A percentile compares a stretch with the other conserved stretches of the same genome.
Evolutionary conservation across 495 filamentous ascomycete genomes (phyloP).

Genomic region (Astrothelium macrocarpum): DNA sequence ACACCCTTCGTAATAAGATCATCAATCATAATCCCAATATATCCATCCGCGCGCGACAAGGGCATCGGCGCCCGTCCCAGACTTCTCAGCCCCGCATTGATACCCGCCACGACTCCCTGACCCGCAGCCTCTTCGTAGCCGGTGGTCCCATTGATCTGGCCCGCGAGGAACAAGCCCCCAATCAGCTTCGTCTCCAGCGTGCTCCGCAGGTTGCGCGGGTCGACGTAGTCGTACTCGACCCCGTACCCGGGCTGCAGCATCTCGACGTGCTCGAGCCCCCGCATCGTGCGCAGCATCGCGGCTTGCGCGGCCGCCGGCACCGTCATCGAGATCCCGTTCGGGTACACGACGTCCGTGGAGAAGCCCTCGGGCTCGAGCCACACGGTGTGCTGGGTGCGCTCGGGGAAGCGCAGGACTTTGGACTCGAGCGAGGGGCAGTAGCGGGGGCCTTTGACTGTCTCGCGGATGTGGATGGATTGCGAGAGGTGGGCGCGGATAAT

Average conservation of each 20-base stretch:
- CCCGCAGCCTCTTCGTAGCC: slow-evolving; percentile 96
- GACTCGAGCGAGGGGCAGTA: slow-evolving; percentile 95
- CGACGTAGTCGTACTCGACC: slow-evolving; percentile 97
- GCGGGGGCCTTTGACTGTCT: slow-evolving; percentile 85
- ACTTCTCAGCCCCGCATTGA: slow-evolving; percentile 78
- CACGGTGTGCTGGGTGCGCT: slow-evolving; percentile 71
- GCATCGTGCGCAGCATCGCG: slow-evolving; percentile 71
- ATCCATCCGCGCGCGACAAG: slow-evolving; percentile 76
- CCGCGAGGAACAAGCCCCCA: slow-evolving; percentile 79
- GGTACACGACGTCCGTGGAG: slow-evolving; percentile 83
- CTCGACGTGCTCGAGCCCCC: slow-evolving; percentile 73
- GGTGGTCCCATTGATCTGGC: slow-evolving; percentile 96
- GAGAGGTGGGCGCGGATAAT: slow-evolving; percentile 78
- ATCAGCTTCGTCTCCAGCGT: slow-evolving; percentile 93
- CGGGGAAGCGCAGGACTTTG: slow-evolving; percentile 79
- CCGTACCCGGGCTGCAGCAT: slow-evolving; percentile 98
- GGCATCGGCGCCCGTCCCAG: slow-evolving; percentile 52
- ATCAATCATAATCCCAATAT: slow-evolving; percentile 98
- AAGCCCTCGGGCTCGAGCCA: slow-evolving; percentile 98
- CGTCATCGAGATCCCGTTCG: slow-evolving; percentile 96
- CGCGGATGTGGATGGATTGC: slow-evolving; percentile 90
- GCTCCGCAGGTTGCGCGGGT: slow-evolving; percentile 74
- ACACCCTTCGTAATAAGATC: slow-evolving; percentile 97
- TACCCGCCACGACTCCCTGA: slow-evolving; percentile 86
- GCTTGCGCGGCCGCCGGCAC: slow-evolving; percentile 79